A percentile compares a stretch with the other conserved stretches of the same genome.
Conservation (phyloP, 1,284 basidiomycete genomes). For the Ganoderma lingzhi region DNA sequence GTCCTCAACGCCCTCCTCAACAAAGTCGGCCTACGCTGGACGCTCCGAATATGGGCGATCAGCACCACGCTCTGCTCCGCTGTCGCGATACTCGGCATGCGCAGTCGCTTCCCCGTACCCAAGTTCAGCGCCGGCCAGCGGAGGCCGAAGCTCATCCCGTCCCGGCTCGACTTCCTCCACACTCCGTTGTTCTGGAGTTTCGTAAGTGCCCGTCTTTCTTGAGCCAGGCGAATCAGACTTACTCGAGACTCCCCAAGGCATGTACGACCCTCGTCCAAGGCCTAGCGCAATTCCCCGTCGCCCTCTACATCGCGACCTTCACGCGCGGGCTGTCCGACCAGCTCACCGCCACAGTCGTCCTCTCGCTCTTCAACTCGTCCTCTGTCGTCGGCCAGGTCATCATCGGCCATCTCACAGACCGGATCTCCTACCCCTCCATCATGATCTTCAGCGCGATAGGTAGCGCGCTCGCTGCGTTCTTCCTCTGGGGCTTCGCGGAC, state of each 20-base stretch:
- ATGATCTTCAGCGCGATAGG: constrained; percentile 35
- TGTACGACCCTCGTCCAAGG: constrained; percentile 36
- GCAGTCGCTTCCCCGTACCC: constrained; percentile 36
- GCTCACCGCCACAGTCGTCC: constrained; percentile 35
- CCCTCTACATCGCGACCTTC: constrained; percentile 40
- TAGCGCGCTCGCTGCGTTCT: constrained; percentile 37
- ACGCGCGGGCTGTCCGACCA: constrained; percentile 33
- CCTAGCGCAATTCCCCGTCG: constrained; percentile 40
- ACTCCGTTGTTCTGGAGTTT: constrained; percentile 36
- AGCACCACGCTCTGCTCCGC: constrained; percentile 29
- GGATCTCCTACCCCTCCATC: constrained; percentile 37
- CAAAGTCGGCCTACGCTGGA: constrained; percentile 38
- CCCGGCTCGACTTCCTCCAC: constrained; percentile 36
- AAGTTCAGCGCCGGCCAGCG: constrained; percentile 29
- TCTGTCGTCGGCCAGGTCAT: constrained; percentile 37
- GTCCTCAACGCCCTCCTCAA: constrained; percentile 36
- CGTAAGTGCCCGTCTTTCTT: constrained; percentile 21
- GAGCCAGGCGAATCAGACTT: background rate
- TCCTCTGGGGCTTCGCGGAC: constrained; percentile 40
- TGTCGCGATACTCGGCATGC: constrained; percentile 34
- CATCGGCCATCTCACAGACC: constrained; percentile 37
- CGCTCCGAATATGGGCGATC: constrained; percentile 37
- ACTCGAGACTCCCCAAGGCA: constrained; percentile 16
- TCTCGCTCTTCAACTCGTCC: constrained; percentile 39
- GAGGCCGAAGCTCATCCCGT: constrained; percentile 36